Percentiles rank a stretch among this genome's conserved stretches.
These are phyloP conservation scores for Schizochytrium sp. DNA, from an alignment of 108 stramenopile genomes.

Conservation along the genomic window DNA sequence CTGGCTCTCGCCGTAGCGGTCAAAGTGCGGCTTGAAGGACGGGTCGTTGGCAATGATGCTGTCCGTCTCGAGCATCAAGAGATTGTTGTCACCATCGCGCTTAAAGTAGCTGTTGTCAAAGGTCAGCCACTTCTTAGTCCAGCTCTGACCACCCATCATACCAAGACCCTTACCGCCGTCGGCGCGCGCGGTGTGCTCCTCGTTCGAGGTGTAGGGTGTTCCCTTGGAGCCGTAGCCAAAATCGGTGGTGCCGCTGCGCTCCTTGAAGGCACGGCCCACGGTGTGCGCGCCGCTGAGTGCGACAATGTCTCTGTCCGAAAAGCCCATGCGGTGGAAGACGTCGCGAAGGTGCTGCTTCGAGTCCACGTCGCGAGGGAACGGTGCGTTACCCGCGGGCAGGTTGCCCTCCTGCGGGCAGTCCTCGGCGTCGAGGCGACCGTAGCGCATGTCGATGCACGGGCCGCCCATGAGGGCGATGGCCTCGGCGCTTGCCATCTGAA, in stretches of 20 bases:
- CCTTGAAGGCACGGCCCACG: conserved; percentile 82
- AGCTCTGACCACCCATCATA: conserved; percentile 51
- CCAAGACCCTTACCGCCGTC: conserved; percentile 51
- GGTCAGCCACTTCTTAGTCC: conserved; percentile 87
- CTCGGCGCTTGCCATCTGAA: conserved; percentile 73
- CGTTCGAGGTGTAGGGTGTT: conserved; percentile 31
- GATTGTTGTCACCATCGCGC: conserved; percentile 68
- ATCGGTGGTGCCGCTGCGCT: conserved; percentile 57
- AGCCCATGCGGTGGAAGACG: conserved; percentile 91
- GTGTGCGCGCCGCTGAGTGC: conserved; percentile 93
- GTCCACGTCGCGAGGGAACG: conserved; percentile 45
- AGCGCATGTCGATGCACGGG: conserved; percentile 65
- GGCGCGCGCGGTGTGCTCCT: conserved; percentile 38
- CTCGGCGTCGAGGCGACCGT: conserved; percentile 65
- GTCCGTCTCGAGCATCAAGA: conserved; percentile 68
- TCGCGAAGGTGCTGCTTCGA: conserved; percentile 71
- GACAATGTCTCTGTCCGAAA: conserved; percentile 86
- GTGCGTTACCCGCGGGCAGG: conserved; percentile 70
- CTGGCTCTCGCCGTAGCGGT: conserved; percentile 85
- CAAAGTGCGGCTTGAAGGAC: conserved; percentile 65
- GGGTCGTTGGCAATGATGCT: conserved; percentile 75
- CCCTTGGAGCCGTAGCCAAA: not conserved
- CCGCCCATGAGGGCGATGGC: conserved; percentile 62
- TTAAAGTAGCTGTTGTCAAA: conserved; percentile 95
- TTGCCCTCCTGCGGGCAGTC: conserved; percentile 64